Evolutionary conservation across 192 early-diverging fungal species (phyloP).

Genomic region (Coemansia guatemalensis): DNA sequence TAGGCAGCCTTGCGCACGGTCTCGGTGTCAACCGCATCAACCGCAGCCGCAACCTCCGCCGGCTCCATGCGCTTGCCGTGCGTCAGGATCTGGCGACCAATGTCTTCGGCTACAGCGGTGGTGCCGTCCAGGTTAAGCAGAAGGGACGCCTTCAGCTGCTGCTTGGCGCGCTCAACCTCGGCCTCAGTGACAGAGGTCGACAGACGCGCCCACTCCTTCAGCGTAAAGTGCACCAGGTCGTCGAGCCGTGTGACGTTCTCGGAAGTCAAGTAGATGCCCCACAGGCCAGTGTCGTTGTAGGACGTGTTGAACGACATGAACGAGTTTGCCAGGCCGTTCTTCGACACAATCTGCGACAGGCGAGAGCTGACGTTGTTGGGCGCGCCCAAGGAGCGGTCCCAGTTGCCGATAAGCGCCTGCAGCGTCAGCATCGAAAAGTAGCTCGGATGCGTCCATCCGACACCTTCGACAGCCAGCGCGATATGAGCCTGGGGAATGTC

Average conservation of each 20-base stretch:
- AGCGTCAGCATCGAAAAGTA: conserved; percentile 95
- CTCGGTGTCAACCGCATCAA: conserved; percentile 80
- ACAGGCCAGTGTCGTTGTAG: conserved; percentile 96
- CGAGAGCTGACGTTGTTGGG: conserved; percentile 83
- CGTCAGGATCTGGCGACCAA: conserved; percentile 94
- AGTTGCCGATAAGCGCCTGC: conserved; percentile 94
- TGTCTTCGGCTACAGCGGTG: conserved; percentile 94
- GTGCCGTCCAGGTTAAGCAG: conserved; percentile 91
- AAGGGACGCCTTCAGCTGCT: conserved; percentile 95
- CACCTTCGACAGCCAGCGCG: conserved; percentile 96
- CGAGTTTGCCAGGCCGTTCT: conserved; percentile 90
- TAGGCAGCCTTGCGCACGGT: conserved; percentile 85
- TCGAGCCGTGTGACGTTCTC: conserved; percentile 82
- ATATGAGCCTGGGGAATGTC: conserved; percentile 91
- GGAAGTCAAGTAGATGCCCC: conserved; percentile 91
- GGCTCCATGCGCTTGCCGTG: conserved; percentile 89
- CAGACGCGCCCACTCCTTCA: conserved; percentile 92
- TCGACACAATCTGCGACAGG: conserved; percentile 78
- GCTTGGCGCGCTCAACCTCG: conserved; percentile 97
- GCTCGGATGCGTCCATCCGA: conserved; percentile 91
- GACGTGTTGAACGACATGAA: conserved; percentile 99
- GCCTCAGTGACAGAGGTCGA: conserved; percentile 78
- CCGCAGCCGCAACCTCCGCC: conserved; percentile 81
- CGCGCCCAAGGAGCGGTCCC: conserved; percentile 93
- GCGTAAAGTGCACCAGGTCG: conserved; percentile 83